phyloP scores from a whole-genome alignment of 768 basidiomycete genomes.

The Candolleomyces aberdarensis region DNA sequence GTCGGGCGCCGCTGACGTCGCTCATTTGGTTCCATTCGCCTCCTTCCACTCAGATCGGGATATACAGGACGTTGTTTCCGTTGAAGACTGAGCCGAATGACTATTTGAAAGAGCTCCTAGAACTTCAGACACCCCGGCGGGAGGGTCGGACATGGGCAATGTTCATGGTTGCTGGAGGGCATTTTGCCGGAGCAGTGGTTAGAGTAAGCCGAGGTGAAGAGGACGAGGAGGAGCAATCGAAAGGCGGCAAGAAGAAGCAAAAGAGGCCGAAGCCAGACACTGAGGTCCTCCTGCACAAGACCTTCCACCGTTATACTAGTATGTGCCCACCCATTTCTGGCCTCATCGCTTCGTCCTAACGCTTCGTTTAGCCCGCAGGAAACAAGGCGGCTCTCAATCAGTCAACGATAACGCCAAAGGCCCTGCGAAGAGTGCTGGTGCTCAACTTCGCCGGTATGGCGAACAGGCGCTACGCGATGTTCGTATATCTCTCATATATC shows the following conservation, averaged over 20 bases:
- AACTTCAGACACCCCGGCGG: constrained; percentile 54
- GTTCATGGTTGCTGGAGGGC: constrained; percentile 97
- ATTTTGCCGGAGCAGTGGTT: constrained; percentile 92
- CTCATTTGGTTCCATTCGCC: constrained; percentile 90
- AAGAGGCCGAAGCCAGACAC: constrained; percentile 72
- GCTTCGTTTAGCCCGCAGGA: constrained; percentile 73
- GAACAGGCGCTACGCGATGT: constrained; percentile 91
- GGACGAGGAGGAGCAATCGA: constrained; percentile 37
- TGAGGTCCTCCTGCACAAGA: constrained; percentile 86
- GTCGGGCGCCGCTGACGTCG: constrained; percentile 52
- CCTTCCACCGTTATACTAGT: constrained; percentile 99
- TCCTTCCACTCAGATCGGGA: constrained; percentile 83
- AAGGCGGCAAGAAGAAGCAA: constrained; percentile 49
- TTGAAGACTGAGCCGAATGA: constrained; percentile 35
- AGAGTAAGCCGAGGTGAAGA: constrained; percentile 57
- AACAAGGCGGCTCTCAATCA: constrained; percentile 95
- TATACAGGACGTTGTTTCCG: constrained; percentile 79
- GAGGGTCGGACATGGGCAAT: constrained; percentile 83
- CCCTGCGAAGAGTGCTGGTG: constrained; percentile 91
- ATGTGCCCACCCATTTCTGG: constrained; percentile 26
- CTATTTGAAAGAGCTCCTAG: constrained; percentile 59
- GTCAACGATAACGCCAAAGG: constrained; percentile 92
- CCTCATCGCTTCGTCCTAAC: constrained; percentile 9
- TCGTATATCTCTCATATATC: constrained; percentile 19
- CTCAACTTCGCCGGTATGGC: constrained; percentile 89